Evolutionary conservation across 306 rosid genomes (phyloP).

Genomic region (Boehmeria nivea): DNA sequence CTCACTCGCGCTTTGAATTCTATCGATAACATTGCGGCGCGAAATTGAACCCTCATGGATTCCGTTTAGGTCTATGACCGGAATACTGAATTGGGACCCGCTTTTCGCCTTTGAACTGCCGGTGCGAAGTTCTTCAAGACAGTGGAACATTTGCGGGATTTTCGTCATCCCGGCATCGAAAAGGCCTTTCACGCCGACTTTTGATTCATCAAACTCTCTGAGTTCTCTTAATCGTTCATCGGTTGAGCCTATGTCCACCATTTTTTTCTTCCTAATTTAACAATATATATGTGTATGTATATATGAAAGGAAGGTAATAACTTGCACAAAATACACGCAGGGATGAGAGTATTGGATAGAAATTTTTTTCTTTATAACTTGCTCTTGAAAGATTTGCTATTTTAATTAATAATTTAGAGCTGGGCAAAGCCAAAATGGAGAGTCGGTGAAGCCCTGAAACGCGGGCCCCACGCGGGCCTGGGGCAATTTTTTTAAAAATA

Average conservation of each 20-base stretch:
- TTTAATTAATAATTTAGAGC: too few relatives aligned
- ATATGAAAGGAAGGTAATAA: too few relatives aligned
- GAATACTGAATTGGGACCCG: neutral
- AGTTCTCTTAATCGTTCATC: neutral
- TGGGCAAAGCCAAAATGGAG: too few relatives aligned
- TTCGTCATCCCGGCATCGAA: neutral
- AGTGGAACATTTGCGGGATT: neutral
- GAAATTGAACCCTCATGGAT: neutral
- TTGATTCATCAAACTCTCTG: neutral
- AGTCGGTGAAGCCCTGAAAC: too few relatives aligned
- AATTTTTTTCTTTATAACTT: too few relatives aligned
- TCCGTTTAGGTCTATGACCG: neutral
- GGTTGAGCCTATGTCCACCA: neutral
- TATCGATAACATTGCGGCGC: conserved; percentile 3
- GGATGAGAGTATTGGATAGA: too few relatives aligned
- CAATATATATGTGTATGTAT: too few relatives aligned
- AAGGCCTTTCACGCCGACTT: conserved; percentile 1
- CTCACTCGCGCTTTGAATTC: conserved; percentile 27
- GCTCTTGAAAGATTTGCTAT: too few relatives aligned
- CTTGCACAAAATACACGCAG: too few relatives aligned
- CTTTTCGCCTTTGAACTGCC: neutral
- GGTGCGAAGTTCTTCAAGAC: neutral
- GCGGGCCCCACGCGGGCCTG: too few relatives aligned
- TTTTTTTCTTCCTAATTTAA: neutral
- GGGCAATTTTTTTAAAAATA: too few relatives aligned